Percentiles rank a stretch among this genome's conserved stretches.
Conservation (phyloP, 1,284 basidiomycete genomes). For the Gastroboletus turbinatus region DNA sequence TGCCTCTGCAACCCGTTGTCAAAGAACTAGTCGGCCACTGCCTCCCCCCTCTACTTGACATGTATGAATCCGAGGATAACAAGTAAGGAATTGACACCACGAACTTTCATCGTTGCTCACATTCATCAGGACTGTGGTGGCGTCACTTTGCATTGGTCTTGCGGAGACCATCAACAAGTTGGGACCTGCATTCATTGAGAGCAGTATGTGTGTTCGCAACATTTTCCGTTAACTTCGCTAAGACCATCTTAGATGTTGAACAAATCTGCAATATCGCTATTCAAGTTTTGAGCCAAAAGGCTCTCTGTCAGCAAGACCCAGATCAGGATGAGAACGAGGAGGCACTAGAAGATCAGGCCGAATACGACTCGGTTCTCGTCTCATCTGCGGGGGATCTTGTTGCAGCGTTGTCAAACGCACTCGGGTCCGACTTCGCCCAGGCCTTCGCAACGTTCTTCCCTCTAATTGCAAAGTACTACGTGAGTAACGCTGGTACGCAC, state of each 20-base stretch:
- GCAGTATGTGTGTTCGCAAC: constrained; percentile 45
- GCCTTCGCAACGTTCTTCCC: constrained; percentile 88
- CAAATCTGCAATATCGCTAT: constrained; percentile 77
- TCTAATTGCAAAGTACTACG: constrained; percentile 91
- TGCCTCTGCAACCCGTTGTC: constrained; percentile 73
- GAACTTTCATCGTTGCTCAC: constrained; percentile 13
- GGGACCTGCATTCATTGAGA: constrained; percentile 82
- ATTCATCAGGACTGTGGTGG: constrained; percentile 76
- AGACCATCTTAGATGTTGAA: constrained; percentile 63
- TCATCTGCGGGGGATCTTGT: constrained; percentile 95
- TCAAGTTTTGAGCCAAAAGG: constrained; percentile 89
- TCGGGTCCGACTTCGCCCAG: constrained; percentile 84
- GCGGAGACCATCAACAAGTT: constrained; percentile 91
- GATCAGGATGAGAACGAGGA: constrained; percentile 89
- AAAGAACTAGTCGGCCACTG: constrained; percentile 81
- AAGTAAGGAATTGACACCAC: constrained; percentile 66
- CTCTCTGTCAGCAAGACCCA: constrained; percentile 93
- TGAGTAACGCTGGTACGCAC: constrained; percentile 41
- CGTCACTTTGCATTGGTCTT: constrained; percentile 82
- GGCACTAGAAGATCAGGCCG: constrained; percentile 83
- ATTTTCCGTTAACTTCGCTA: background rate
- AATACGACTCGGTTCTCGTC: constrained; percentile 96
- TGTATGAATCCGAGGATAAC: constrained; percentile 96
- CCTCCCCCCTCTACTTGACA: constrained; percentile 78
- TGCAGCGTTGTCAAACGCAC: constrained; percentile 82